phyloP scores from a whole-genome alignment of 768 basidiomycete species.

The Hygrocybe coccinea region DNA sequence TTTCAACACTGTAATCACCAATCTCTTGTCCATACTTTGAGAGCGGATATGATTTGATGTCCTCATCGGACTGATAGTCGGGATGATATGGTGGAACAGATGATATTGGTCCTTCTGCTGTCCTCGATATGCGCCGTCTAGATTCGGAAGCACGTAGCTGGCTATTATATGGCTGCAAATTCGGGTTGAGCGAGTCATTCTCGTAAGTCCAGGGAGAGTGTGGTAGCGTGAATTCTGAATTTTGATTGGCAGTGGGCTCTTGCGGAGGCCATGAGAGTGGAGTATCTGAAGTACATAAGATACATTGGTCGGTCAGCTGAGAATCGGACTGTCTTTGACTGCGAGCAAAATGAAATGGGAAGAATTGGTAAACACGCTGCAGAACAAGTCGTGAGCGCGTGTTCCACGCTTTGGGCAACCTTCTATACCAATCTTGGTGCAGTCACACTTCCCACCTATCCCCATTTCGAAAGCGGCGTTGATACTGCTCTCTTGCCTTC shows the following conservation, averaged over 20 bases:
- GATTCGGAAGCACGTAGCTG: constrained; percentile 26
- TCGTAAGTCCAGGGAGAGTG: constrained; percentile 84
- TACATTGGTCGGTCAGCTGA: neutral
- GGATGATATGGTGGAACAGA: constrained; percentile 74
- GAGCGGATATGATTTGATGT: constrained; percentile 29
- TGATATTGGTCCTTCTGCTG: constrained; percentile 34
- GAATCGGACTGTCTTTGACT: neutral
- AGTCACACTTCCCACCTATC: constrained; percentile 14
- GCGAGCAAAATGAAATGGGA: neutral
- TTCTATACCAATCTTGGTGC: constrained; percentile 10
- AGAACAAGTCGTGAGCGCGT: constrained; percentile 13
- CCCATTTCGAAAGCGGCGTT: constrained; percentile 4
- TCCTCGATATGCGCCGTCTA: constrained; percentile 19
- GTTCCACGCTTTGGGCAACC: constrained; percentile 3
- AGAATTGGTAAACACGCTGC: neutral
- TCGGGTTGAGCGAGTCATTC: constrained; percentile 70
- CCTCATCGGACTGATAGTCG: constrained; percentile 47
- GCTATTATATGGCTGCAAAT: constrained; percentile 59
- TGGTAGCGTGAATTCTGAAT: constrained; percentile 44
- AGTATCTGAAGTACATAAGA: constrained; percentile 20
- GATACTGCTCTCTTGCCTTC: constrained; percentile 1
- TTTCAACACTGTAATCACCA: constrained; percentile 7
- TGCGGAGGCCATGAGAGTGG: constrained; percentile 63
- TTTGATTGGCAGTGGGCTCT: constrained; percentile 48
- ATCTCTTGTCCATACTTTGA: constrained; percentile 18